A percentile compares a stretch with the other conserved stretches of the same genome.
phyloP scores from a whole-genome alignment of 805 yeast species.

The Candida boleticola region DNA sequence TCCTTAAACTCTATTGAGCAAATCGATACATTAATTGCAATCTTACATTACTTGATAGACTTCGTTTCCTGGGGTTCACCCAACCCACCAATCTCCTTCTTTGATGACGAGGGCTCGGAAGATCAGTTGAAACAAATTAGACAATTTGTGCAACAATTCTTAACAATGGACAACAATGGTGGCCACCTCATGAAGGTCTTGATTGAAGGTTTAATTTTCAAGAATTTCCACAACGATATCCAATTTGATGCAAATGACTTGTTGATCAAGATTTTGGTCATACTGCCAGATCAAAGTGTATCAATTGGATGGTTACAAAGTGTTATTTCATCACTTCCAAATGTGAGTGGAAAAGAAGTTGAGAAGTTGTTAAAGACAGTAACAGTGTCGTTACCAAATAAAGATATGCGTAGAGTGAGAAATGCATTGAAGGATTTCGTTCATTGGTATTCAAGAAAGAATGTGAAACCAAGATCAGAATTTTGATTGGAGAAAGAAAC shows the following conservation, averaged over 20 bases:
- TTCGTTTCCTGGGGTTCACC: conserved; percentile 81
- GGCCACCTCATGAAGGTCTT: conserved; percentile 51
- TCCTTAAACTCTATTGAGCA: conserved; percentile 55
- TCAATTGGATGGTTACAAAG: conserved; percentile 59
- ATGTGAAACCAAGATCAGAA: conserved; percentile 43
- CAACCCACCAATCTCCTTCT: conserved; percentile 73
- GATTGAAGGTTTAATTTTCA: conserved; percentile 63
- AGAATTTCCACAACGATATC: conserved; percentile 64
- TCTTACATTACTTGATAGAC: conserved; percentile 78
- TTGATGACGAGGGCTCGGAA: conserved; percentile 29
- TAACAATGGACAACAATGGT: conserved; percentile 50
- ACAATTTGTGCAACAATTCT: conserved; percentile 43
- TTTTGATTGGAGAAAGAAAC: conserved; percentile 12
- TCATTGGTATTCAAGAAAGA: conserved; percentile 78
- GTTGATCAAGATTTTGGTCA: conserved; percentile 59
- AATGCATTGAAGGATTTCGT: conserved; percentile 73
- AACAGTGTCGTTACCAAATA: conserved; percentile 58
- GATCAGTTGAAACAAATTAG: conserved; percentile 56
- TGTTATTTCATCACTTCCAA: conserved; percentile 58
- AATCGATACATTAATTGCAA: conserved; percentile 65
- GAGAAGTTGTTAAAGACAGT: conserved; percentile 57
- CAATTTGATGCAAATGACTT: conserved; percentile 75
- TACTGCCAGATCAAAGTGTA: conserved; percentile 42
- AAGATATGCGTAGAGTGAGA: conserved; percentile 73
- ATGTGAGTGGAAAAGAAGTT: conserved; percentile 66